A percentile compares a stretch with the other conserved stretches of the same genome.
phyloP scores from a whole-genome alignment of 495 filamentous ascomycete genomes.

The Neurospora sp. region DNA sequence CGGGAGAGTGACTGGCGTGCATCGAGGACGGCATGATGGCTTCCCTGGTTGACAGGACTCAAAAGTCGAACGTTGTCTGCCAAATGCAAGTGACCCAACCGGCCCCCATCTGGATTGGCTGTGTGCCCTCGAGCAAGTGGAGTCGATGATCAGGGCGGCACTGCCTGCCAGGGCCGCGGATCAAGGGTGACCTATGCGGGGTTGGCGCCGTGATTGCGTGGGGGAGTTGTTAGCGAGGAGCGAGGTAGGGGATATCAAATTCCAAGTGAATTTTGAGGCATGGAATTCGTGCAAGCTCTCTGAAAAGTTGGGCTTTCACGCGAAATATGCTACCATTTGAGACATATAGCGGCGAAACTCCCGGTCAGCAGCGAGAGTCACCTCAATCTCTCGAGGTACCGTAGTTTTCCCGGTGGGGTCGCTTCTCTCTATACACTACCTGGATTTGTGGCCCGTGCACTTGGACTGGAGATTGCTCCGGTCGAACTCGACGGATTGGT shows the following conservation, averaged over 20 bases:
- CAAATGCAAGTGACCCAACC: background rate
- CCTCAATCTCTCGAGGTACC: background rate
- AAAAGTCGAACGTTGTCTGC: background rate
- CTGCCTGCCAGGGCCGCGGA: background rate
- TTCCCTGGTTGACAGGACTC: background rate
- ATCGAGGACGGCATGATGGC: background rate
- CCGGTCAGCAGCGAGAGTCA: background rate
- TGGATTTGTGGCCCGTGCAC: background rate
- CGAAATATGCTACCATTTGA: background rate
- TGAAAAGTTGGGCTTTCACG: background rate
- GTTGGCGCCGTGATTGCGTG: background rate
- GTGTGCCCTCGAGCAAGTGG: background rate
- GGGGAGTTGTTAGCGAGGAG: background rate
- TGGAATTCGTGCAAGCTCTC: background rate
- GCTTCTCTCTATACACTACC: background rate
- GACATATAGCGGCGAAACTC: background rate
- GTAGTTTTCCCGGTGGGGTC: background rate
- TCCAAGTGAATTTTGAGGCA: background rate
- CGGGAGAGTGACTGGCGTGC: background rate
- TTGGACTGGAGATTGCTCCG: background rate
- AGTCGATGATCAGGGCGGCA: background rate
- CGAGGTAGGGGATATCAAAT: background rate
- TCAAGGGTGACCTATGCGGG: background rate
- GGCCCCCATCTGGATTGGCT: background rate
- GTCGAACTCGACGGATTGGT: background rate